Evolutionary conservation across 2,329 filamentous ascomycete species (phyloP).

Genomic region (Ambrosiella xylebori): DNA sequence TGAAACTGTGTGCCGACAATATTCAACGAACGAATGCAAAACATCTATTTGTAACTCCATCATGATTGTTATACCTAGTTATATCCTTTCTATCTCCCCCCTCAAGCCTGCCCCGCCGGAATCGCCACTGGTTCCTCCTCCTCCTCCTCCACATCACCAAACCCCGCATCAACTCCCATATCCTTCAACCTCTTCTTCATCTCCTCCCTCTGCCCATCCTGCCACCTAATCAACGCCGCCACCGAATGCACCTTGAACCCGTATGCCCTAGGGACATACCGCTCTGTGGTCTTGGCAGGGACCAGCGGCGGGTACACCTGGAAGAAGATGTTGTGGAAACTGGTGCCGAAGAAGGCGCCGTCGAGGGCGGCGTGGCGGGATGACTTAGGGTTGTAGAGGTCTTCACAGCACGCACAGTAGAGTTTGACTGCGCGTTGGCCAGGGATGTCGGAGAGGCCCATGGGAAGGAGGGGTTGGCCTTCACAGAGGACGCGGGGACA

Average conservation of each 20-base stretch:
- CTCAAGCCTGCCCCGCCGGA: no score
- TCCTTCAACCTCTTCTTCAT: conserved; percentile 61
- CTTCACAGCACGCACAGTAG: conserved; percentile 93
- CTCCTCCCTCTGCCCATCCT: conserved; percentile 61
- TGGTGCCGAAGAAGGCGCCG: conserved; percentile 93
- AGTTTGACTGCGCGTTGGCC: conserved; percentile 86
- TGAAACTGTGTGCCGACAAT: no score
- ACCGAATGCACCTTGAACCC: conserved; percentile 90
- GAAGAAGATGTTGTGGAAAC: conserved; percentile 98
- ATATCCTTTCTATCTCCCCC: no score
- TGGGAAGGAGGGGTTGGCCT: conserved; percentile 79
- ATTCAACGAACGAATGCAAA: no score
- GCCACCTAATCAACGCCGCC: conserved; percentile 80
- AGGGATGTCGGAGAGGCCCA: conserved; percentile 81
- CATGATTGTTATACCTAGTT: no score
- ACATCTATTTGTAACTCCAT: no score
- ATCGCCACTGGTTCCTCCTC: conserved; percentile 15
- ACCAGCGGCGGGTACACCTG: conserved; percentile 89
- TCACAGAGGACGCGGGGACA: conserved; percentile 93
- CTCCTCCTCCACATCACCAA: conserved; percentile 51
- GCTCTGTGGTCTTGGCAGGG: conserved; percentile 66
- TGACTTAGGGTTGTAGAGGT: conserved; percentile 97
- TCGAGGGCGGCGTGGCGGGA: conserved; percentile 89
- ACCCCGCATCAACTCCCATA: conserved; percentile 50
- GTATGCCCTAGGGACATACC: conserved; percentile 81